These are phyloP conservation scores for Phytophthora rubi DNA, from an alignment of 352 stramenopile species.

Conservation along the genomic window DNA sequence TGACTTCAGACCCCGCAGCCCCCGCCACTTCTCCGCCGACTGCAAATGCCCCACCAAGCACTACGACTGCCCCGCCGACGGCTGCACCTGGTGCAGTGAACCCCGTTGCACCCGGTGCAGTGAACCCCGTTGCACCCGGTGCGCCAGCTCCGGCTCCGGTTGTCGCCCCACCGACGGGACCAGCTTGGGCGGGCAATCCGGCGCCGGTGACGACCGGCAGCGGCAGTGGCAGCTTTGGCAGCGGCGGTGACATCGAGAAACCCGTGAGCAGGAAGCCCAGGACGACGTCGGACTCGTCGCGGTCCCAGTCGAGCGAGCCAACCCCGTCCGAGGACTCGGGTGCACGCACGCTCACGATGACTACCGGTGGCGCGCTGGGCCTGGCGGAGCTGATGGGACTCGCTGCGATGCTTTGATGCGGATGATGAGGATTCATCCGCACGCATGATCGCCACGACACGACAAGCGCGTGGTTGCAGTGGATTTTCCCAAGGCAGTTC, in stretches of 20 bases:
- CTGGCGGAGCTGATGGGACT: conserved; percentile 23
- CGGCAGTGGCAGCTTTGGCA: conserved; percentile 27
- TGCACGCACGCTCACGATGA: conserved; percentile 4
- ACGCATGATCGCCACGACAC: conserved; percentile 30
- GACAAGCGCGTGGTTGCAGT: conserved; percentile 30
- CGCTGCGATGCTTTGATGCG: conserved; percentile 30
- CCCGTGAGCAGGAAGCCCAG: conserved; percentile 26
- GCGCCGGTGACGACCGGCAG: conserved; percentile 25
- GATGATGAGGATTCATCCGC: conserved; percentile 22
- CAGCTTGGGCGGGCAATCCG: conserved; percentile 10
- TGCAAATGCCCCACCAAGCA: background rate
- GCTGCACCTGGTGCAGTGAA: conserved; percentile 1
- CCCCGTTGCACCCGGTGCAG: too few relatives aligned
- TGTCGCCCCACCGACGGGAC: background rate
- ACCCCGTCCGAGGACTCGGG: conserved; percentile 25
- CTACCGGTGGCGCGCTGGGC: conserved; percentile 1
- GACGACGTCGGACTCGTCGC: conserved; percentile 14
- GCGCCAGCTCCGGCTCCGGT: conserved; percentile 7
- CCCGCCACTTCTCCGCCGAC: conserved; percentile 12
- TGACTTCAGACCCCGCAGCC: conserved; percentile 11
- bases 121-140: background rate
- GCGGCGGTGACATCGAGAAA: conserved; percentile 17
- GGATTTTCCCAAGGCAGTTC: conserved; percentile 38
- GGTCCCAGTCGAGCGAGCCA: conserved; percentile 12
- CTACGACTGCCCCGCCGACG: background rate